These are phyloP conservation scores for Dictyostelium gargantuum DNA, from an alignment of 208 protist genomes.

Conservation along the genomic window DNA sequence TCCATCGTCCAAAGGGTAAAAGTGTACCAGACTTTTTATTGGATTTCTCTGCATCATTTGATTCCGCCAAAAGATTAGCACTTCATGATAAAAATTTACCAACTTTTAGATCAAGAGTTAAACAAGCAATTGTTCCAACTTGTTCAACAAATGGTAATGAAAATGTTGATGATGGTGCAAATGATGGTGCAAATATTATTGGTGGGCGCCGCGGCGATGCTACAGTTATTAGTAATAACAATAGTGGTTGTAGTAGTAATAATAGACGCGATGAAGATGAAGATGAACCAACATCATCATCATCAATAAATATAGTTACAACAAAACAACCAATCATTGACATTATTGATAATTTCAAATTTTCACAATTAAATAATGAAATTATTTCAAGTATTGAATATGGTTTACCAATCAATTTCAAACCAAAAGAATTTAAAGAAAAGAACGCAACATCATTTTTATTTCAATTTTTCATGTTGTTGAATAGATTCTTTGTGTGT, in stretches of 20 bases:
- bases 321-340: not conserved
- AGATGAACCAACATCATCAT: not conserved
- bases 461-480: not conserved
- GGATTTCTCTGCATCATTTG: conserved; percentile 1
- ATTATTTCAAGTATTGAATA: not conserved
- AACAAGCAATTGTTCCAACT: not conserved
- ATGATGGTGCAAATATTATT: not conserved
- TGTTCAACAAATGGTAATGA: no score
- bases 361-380: not conserved
- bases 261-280: not conserved
- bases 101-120: not conserved
- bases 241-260: not conserved
- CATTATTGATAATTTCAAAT: conserved; percentile 33
- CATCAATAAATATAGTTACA: not conserved
- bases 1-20: conserved; percentile 12
- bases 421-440: not conserved
- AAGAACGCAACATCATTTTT: not conserved
- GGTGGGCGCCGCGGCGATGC: not conserved
- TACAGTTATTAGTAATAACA: not conserved
- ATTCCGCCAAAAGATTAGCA: not conserved
- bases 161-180: not conserved
- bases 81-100: conserved; percentile 18
- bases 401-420: not conserved
- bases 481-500: not conserved
- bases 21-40: conserved; percentile 74